Conservation (phyloP, 306 rosid species). For the Pyrus pyrifolia region DNA sequence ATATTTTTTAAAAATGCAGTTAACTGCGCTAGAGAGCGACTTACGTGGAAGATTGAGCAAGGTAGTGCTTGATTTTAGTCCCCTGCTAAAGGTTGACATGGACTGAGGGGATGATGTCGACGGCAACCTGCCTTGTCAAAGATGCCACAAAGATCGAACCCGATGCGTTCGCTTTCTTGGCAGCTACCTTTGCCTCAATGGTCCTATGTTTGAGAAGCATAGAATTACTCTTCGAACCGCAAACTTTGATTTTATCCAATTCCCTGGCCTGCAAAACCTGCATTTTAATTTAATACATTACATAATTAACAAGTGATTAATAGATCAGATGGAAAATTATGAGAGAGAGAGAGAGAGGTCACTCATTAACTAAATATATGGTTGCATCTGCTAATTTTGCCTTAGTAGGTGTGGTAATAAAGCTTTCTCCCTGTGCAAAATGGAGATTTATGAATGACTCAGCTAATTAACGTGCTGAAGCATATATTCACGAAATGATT, state of each 20-base stretch:
- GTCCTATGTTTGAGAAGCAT: slow-evolving; percentile 40
- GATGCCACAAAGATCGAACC: slow-evolving; percentile 40
- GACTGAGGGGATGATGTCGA: slow-evolving; percentile 33
- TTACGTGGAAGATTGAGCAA: slow-evolving; percentile 27
- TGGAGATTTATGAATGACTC: background rate
- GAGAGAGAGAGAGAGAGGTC: background rate
- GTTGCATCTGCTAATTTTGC: slow-evolving; percentile 37
- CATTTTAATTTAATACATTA: too few species aligned
- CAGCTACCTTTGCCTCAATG: slow-evolving; percentile 28
- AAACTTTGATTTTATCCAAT: slow-evolving; percentile 5
- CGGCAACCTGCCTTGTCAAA: slow-evolving; percentile 13
- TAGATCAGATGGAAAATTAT: background rate
- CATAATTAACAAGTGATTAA: background rate
- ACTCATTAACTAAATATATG: slow-evolving; percentile 29
- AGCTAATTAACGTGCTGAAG: background rate
- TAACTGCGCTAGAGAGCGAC: too few species aligned
- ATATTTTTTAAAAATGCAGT: too few species aligned
- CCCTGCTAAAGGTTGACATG: slow-evolving; percentile 28
- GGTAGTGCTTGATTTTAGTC: slow-evolving; percentile 29
- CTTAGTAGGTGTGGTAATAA: slow-evolving; percentile 24
- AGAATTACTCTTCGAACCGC: slow-evolving; percentile 28
- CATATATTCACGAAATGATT: background rate
- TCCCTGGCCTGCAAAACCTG: slow-evolving; percentile 29
- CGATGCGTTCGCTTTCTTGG: slow-evolving; percentile 23
- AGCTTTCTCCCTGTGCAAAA: slow-evolving; percentile 42